Evolutionary conservation across 1,284 basidiomycete species (phyloP), one percentile per base, ranked within the genome.

Genomic region (Ganoderma lucidum): DNA sequence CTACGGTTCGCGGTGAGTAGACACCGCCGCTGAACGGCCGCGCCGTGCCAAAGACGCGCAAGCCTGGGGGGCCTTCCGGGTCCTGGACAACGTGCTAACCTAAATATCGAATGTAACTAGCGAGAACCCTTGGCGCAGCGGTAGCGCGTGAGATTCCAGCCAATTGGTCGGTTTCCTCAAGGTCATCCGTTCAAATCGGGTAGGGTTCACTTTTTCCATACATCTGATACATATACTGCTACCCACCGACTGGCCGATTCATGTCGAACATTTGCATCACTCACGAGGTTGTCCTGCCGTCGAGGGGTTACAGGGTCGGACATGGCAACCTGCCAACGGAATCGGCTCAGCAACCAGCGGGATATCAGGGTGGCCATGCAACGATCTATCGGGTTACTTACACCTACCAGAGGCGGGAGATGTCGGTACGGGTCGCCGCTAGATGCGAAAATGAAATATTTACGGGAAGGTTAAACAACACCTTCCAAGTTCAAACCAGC

Each of bases 111-210:
- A 23, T 23, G 23, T 37, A 4, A 45, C 2, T 6, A 6, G 3
- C 44, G 45, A 48, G 45, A 55, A 61, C 65, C 60, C 65, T 61
- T 62, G 65, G 60, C 65, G 59, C 65, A 66, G 59, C 60, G 59
- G 65, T 61, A 66, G 60, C 60, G 65, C 64, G 64, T 65, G 64
- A 59, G 64, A 44, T n/a, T 65, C 64, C 64, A 65, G 64, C 30
- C n/a, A 28, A 0, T 12, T 15, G 63, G 37, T 48, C 6, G 35
- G 35, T 6, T 23, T 65, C 64, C 64, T 59, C 64, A 65, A 65
- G 64, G 64, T 65, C 64, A 65, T 65, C 64, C 64, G 64, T 65
- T 65, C 64, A 65, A 65, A 59, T 58, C 64, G 64, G 64, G 64
- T 65, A 65, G 64, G 64, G 64, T 65, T 65, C 64, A 65, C 9